A percentile compares a stretch with the other conserved stretches of the same genome.
phyloP scores from a whole-genome alignment of 2,329 filamentous ascomycete genomes.

The Neonectria ditissima region DNA sequence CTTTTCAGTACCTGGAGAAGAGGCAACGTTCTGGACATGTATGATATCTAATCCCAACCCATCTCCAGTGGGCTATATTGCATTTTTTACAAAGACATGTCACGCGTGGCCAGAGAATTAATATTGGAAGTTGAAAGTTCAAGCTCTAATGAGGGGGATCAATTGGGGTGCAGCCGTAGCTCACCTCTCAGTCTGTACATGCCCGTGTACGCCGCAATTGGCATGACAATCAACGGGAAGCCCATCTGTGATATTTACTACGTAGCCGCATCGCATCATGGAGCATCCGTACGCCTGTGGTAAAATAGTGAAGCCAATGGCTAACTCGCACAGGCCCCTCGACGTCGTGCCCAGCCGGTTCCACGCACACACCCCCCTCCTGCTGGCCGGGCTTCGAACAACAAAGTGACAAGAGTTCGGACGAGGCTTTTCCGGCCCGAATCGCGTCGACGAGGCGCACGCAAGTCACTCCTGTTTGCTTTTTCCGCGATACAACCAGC shows the following conservation, averaged over 20 bases:
- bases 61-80: constrained; percentile 24
- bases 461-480: constrained; percentile 3
- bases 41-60: constrained; percentile 42
- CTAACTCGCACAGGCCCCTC: constrained; percentile 1
- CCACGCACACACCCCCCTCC: constrained; percentile 15
- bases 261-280: constrained; percentile 12
- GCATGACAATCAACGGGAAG: not conserved
- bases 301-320: not conserved
- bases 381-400: not conserved
- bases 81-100: constrained; percentile 21
- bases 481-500: not conserved
- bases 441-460: not conserved
- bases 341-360: constrained; percentile 15
- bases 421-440: constrained; percentile 27
- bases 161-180: constrained; percentile 9
- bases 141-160: constrained; percentile 19
- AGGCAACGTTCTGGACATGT: constrained; percentile 35
- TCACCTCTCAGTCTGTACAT: not conserved
- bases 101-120: not conserved
- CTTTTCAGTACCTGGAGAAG: constrained; percentile 1
- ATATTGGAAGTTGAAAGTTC: not conserved
- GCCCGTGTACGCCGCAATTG: not conserved
- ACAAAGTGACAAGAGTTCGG: constrained; percentile 3
- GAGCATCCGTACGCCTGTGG: not conserved
- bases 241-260: not conserved